Percentiles rank a stretch among this genome's conserved stretches.
These are phyloP conservation scores for Chloroidium sp. DNA, from an alignment of 163 green algal species.

Conservation along the genomic window DNA sequence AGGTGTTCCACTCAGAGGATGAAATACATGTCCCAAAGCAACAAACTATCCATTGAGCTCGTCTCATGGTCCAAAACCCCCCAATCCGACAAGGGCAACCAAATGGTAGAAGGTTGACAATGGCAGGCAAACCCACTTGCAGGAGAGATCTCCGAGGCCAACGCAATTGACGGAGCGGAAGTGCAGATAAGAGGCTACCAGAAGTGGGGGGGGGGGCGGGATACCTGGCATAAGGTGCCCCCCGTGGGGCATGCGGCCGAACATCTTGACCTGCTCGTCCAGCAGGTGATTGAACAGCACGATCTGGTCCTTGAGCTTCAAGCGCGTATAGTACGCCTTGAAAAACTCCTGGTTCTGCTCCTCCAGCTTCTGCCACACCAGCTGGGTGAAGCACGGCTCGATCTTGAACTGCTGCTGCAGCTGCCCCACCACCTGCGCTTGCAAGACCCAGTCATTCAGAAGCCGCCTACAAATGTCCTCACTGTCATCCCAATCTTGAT, in stretches of 20 bases:
- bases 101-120: background rate
- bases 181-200: background rate
- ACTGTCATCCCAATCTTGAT: too few species aligned
- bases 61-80: too few species aligned
- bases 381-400: slow-evolving; percentile 75
- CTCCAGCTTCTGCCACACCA: slow-evolving; percentile 88
- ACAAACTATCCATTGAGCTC: too few species aligned
- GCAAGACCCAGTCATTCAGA: background rate
- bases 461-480: too few species aligned
- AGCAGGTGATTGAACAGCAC: slow-evolving; percentile 93
- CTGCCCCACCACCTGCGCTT: slow-evolving; percentile 41
- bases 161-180: background rate
- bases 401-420: slow-evolving; percentile 54
- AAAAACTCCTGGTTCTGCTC: slow-evolving; percentile 94
- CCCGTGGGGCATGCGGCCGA: background rate
- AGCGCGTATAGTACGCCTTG: slow-evolving; percentile 75
- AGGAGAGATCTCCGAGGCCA: background rate
- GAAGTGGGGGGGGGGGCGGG: background rate
- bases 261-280: slow-evolving; percentile 67
- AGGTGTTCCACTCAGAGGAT: too few species aligned
- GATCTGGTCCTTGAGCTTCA: slow-evolving; percentile 92
- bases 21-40: too few species aligned
- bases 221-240: background rate
- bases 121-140: background rate
- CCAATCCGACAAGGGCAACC: too few species aligned